A percentile compares a stretch with the other conserved stretches of the same genome.
Conservation (phyloP, 2,329 filamentous ascomycete species). For the Neoascochyta sp. region DNA sequence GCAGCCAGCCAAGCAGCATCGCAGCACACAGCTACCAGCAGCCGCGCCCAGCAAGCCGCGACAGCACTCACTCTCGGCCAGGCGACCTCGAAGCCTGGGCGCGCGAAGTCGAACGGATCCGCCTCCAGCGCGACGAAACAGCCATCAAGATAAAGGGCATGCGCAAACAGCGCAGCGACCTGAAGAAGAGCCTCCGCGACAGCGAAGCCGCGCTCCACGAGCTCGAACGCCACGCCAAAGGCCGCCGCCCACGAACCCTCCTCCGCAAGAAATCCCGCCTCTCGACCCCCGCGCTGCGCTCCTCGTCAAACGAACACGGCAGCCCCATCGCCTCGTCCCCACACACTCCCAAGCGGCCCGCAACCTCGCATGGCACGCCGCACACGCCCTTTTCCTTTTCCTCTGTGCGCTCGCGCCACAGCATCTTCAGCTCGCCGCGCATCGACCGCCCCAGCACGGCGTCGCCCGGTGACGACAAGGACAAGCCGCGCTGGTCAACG, state of each 20-base stretch:
- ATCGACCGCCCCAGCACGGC: constrained; percentile 7
- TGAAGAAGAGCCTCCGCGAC: constrained; percentile 32
- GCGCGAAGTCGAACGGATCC: constrained; percentile 32
- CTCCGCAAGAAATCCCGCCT: constrained; percentile 13
- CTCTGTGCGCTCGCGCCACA: constrained; percentile 8
- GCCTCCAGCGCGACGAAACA: constrained; percentile 33
- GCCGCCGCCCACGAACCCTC: constrained; percentile 12
- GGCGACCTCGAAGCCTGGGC: constrained; percentile 29
- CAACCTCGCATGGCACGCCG: constrained; percentile 6
- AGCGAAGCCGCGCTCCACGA: constrained; percentile 32
- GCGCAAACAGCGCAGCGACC: constrained; percentile 24
- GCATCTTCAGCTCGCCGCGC: constrained; percentile 6
- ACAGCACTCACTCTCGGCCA: constrained; percentile 14
- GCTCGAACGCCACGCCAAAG: constrained; percentile 23
- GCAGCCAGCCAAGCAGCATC: constrained; percentile 10
- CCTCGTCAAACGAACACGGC: background rate
- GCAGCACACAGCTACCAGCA: no score
- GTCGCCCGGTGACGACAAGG: constrained; percentile 5
- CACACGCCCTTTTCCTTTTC: constrained; percentile 8
- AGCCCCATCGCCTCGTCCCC: background rate
- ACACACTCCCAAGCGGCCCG: constrained; percentile 9
- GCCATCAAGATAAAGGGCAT: constrained; percentile 33
- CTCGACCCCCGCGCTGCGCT: no score
- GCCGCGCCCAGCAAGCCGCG: constrained; percentile 21
- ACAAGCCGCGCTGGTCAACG: no score